Base-by-base conservation (phyloP, 1,284 basidiomycete genomes). In the Volvariella surrecta region DNA sequence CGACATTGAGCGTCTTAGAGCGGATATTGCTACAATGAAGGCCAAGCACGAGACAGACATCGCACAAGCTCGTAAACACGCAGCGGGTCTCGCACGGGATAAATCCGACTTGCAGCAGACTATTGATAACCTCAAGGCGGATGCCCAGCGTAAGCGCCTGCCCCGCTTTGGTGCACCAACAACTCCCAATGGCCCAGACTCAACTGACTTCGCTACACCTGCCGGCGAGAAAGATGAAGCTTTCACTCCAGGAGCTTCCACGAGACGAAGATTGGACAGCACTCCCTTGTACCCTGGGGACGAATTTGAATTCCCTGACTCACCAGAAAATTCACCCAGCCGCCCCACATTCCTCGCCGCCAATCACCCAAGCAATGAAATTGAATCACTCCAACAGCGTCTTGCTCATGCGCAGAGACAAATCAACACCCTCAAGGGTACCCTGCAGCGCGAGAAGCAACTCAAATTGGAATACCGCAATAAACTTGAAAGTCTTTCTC, bases 1-100 rank as follows among this genome's bases (percentile, higher is more conserved):
- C 48, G 91, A 97, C 57, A 67, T 78, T 3, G 93, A 98, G 51
- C 79, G 82, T 15, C 73, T 89, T 44, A 71, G 79, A 44, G 69
- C 67, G 40, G 62, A 76, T 13, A 53, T 67, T 21, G 81, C 86
- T 44, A 86, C 90, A 40, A 71, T 93, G 59, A 91, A 89, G 60
- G 76, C 79, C 43, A 90, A 92, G 60, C 92, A 97, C 58, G 95
- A 89, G 61, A 92, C 91, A 2, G 91, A 96, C 50, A 79, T 95
- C 47, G 94, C 94, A 1, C 82, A 89, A 47, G 84, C 89, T 50
- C 79, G 93, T 46, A 89, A 90, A 62, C 79, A 89, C 45, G 80
- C 85, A 0, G 95, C 94, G 0, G 84, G 88, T 18, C 72, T 97
- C 28, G 82, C 86, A 53, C 79, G 95, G 46, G 94, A 99, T 59